Evolutionary conservation across 1,284 basidiomycete genomes (phyloP), one percentile per base, ranked within the genome.

Genomic region (Cryptococcus sp.): DNA sequence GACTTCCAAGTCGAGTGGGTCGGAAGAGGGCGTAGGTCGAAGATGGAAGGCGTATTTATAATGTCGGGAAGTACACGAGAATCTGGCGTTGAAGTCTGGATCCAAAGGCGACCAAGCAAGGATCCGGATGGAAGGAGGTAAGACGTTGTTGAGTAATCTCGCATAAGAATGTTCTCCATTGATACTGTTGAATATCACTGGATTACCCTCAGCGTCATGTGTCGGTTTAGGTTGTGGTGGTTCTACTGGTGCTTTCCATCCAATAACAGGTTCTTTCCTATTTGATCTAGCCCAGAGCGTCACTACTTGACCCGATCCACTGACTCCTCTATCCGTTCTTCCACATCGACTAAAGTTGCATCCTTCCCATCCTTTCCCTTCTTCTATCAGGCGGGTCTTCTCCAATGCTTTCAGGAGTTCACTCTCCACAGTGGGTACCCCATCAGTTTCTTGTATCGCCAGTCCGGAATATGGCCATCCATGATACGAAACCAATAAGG

Each of bases 11-110:
- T 93, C 84, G 53, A 96, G 83, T 11, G 83, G 74, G 5, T 48
- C 38, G 38, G 82, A 80, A 49, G 49, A 52, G 46, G 55, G 58
- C 4, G 58, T 61, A 11, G 68, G 70, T 30, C 52, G 56, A 44
- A 69, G 58, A 62, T 75, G 69, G 80, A 97, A 98, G 74, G 97
- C 95, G 78, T 98, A 99, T 74, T 97, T 97, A 84, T 98, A 99
- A 74, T 98, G 95, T 37, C 95, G 81, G 67, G 84, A 86, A 55
- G 79, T 80, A 78, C 94, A 98, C 30, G 86, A 88, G 78, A 90
- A 95, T 2, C 95, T 85, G 2, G 94, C 86, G 41, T 92, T 92
- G 74, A 98, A 98, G 37, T 78, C 73, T 5, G 82, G 70, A 0
- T 83, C 72, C n/a, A 98, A 86, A 8, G 94, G 91, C 3, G 93